Evolutionary conservation across 2,329 filamentous ascomycete species (phyloP).

Genomic region (Fusarium illudens): DNA sequence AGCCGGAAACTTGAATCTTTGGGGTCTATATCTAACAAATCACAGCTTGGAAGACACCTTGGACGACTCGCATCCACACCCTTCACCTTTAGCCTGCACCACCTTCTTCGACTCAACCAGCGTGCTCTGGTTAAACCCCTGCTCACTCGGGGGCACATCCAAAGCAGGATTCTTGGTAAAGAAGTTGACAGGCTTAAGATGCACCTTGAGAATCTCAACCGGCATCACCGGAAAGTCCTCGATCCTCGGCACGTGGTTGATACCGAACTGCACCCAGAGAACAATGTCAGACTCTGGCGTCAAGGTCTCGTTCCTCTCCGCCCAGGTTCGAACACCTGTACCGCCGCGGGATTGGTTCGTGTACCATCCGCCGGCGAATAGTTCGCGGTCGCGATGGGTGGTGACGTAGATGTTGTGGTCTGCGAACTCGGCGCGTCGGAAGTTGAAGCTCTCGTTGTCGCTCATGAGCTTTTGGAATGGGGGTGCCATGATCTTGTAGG

Average conservation of each 20-base stretch:
- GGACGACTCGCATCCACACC: conserved; percentile 12
- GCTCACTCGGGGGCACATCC: conserved; percentile 50
- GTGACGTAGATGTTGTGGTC: conserved; percentile 61
- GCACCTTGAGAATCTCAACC: conserved; percentile 30
- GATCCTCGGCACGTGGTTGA: conserved; percentile 59
- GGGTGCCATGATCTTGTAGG: conserved; percentile 58
- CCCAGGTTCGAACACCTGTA: conserved; percentile 49
- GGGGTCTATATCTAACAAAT: neutral
- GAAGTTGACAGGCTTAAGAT: conserved; percentile 55
- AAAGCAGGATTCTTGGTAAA: conserved; percentile 58
- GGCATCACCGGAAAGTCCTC: conserved; percentile 61
- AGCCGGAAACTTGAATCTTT: too few relatives aligned
- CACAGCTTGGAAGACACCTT: conserved; percentile 16
- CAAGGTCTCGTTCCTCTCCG: conserved; percentile 52
- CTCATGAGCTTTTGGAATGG: conserved; percentile 59
- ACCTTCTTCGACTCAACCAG: conserved; percentile 11
- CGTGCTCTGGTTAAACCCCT: conserved; percentile 29
- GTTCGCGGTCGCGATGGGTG: conserved; percentile 58
- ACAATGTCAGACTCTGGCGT: conserved; percentile 76
- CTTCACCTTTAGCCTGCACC: neutral
- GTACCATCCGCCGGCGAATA: conserved; percentile 61
- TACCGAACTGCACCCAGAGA: conserved; percentile 59
- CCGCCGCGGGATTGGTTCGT: conserved; percentile 57
- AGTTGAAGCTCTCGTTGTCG: conserved; percentile 53
- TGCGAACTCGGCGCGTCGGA: conserved; percentile 55